Evolutionary conservation across 148 eudicot genomes (phyloP), one percentile per base, ranked within the genome.

Genomic region (Salicornia ramosissima): DNA sequence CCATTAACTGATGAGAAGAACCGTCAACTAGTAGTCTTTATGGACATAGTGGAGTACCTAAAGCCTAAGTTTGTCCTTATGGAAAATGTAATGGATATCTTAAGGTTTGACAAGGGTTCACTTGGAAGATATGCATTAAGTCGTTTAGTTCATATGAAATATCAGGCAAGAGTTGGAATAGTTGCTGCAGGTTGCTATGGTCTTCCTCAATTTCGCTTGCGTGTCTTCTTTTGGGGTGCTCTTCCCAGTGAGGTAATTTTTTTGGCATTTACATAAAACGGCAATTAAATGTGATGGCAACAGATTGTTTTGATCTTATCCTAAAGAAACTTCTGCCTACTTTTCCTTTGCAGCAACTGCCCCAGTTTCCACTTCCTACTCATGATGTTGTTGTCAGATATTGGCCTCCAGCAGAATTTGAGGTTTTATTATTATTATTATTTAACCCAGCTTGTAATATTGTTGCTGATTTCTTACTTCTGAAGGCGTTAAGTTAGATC

Each of bases 161-260:
- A 94, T 75, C 99, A 94, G 78, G 86, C 96, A 54, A 83, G 96
- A 79, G 82, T 94, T 60, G 99, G 99, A 65, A 87, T 81, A 43
- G 83, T 91, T 67, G 96, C 99, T 65, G 90, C 97, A 14, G 99
- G 96, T 33, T 87, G 96, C 74, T 94, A 94, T 58, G 99, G 99
- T 69, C 85, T 94, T 74, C 97, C 99, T 11, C 97, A 94, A 74
- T 94, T 88, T 71, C 90, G 97, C 36, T 56, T 94, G 68, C 99
- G 99, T 29, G 97, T 82, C 75, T 94, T 94, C 79, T 75, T 87
- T 40, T 94, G 99, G 98, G 98, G 91, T 52, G 96, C 98, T 70
- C 85, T 79, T 69, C 88, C 95, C 7, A 79, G 65, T 72, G 88
- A 90, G 93, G 96, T 88, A 70, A 75, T 31, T 50, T 52, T 58